Base-by-base conservation (phyloP, 2,329 filamentous ascomycete species). In the Trichoderma sp. region DNA sequence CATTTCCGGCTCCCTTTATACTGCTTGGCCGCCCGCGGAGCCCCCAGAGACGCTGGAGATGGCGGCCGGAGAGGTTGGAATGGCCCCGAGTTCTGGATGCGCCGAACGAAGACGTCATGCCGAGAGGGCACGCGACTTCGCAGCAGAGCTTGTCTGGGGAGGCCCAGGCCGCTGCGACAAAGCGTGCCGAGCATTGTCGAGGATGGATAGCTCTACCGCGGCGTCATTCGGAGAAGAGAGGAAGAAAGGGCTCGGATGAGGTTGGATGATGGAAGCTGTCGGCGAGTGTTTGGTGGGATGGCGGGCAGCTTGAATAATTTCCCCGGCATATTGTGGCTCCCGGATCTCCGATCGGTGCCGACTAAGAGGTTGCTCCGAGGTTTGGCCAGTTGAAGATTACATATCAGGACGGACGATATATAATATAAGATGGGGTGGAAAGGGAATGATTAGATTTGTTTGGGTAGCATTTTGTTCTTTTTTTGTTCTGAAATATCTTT, bases 41-140 rank as follows among this genome's bases (percentile, higher is more conserved):
- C 90, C 66, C 94, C 94, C 34, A 98, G 87, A 47, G 93, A 92
- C 73, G 87, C 88, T 6, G 95, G 95, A 5, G 93, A 90, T 0
- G 94, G 94, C 6, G 95, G 95, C 0, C 88, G 86, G 76, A 94
- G 88, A 15, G 90, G 88, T 74, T 90, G 85, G 79, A 90, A 93
- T 73, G 84, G 84, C 43, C 81, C 79, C 8, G 79, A 76, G 34
- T 78, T 78, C 72, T 81, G 80, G 69, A 80, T 71, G 71, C 75
- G 75, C 71, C 79, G 78, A 34, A 56, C 56, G 72, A 73, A 63
- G 73, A 73, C 65, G 70, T 73, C 72, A 68, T 68, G 51, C 58
- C 67, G 69, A 21, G 61, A 60, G 58, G 70, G 73, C 69, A 68
- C 71, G 72, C 74, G 75, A 72, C 72, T 74, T 32, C 69, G 61